Evolutionary conservation across 164 flowering plant genomes (phyloP).

Genomic region (Macadamia integrifolia): DNA sequence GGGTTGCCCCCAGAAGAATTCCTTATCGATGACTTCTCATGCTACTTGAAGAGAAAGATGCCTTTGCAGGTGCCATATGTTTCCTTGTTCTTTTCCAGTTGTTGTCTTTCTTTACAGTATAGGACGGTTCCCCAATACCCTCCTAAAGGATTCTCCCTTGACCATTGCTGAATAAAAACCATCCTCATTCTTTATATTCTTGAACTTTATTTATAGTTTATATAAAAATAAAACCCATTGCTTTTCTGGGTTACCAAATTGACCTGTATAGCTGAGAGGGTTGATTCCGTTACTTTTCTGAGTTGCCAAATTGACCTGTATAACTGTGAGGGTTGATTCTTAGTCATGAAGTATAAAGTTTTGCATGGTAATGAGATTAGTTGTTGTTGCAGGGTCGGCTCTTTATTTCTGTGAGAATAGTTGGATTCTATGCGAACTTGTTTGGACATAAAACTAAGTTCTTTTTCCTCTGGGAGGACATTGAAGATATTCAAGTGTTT

Average conservation of each 20-base stretch:
- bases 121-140: too few relatives aligned
- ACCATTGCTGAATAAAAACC: too few relatives aligned
- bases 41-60: slow-evolving; percentile 67
- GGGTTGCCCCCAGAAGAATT: slow-evolving; percentile 79
- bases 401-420: slow-evolving; percentile 67
- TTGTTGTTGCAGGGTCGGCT: slow-evolving; percentile 61
- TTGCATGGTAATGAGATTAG: not conserved
- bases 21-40: slow-evolving; percentile 64
- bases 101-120: not conserved
- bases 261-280: not conserved
- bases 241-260: not conserved
- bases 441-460: slow-evolving; percentile 78
- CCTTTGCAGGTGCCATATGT: slow-evolving; percentile 53
- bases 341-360: not conserved
- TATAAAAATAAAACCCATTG: too few relatives aligned
- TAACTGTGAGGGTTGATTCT: not conserved
- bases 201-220: not conserved
- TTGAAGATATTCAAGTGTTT: slow-evolving; percentile 63
- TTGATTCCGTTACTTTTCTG: not conserved
- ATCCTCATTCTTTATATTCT: not conserved
- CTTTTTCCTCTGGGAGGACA: slow-evolving; percentile 84
- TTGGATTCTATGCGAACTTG: slow-evolving; percentile 74
- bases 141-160: too few relatives aligned
- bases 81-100: not conserved
- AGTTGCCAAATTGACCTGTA: not conserved